Evolutionary conservation across 306 rosid species (phyloP), one percentile per base, ranked within the genome.

Genomic region (Sesbania bispinosa): DNA sequence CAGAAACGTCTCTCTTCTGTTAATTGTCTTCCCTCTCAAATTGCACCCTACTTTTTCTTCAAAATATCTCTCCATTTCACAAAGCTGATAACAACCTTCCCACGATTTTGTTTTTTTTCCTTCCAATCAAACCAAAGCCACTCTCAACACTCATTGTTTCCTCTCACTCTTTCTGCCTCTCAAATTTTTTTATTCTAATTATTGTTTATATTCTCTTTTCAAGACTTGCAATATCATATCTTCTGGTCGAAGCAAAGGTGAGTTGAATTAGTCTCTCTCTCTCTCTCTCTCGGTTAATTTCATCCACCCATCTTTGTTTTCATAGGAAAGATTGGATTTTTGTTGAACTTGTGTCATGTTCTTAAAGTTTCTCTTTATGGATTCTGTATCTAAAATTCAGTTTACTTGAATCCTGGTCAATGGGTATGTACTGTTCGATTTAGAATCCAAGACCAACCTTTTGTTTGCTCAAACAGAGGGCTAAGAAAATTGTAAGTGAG

Each of bases 201-300:
- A n/a, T n/a, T n/a, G n/a, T n/a, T 58, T 62, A 38, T 33, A 32
- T 30, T 71, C 54, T 43, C 9, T 46, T 24, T 15, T 7, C 6
- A 60, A 58, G 41, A 65, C 78, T 26, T 33, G 5, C 59, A 24
- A 20, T 15, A 46, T 8, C 62, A 67, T 70, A 38, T 59, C 78
- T 72, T 71, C 62, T 26, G 67, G 21, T 66, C 76, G 43, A 77
- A 79, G 77, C 38, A 83, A 80, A 69, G 86, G 84, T 69, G 73
- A 69, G 21, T 18, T 69, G 33, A 21, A 15, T 19, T 27, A 29
- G 39, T 65, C 21, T 50, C 1, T 21, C 32, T 45, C 15, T 52
- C 20, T 32, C 26, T 2, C 13, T 38, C 51, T 62, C 4, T n/a
- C 30, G 19, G 32, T 41, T 7, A 26, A 73, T 74, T 65, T 82